Conservation (phyloP, 345 rosid genomes). For the Carallia pectinifolia region DNA sequence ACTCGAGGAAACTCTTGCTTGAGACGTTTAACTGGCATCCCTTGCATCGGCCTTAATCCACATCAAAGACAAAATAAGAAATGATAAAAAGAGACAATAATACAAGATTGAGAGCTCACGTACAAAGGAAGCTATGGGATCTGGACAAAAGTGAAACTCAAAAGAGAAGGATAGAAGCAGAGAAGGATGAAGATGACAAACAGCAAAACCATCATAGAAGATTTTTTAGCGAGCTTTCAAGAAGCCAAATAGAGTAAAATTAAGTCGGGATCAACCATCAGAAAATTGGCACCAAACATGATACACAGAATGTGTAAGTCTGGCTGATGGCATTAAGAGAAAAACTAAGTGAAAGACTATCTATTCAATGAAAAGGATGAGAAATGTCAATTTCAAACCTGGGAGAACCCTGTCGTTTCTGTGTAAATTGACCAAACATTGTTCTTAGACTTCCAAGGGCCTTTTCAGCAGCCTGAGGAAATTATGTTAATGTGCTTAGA, state of each 20-base stretch:
- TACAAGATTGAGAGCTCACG: background rate
- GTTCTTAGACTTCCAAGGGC: constrained; percentile 69
- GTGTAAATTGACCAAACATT: constrained; percentile 58
- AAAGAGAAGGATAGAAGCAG: no score
- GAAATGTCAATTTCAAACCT: constrained; percentile 49
- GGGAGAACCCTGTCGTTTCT: constrained; percentile 74
- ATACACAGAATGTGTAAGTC: background rate
- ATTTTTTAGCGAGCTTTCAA: no score
- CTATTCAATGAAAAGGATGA: constrained; percentile 1
- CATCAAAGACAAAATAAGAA: constrained; percentile 13
- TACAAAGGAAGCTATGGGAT: no score
- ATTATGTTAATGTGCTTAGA: constrained; percentile 15
- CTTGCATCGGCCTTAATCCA: constrained; percentile 52
- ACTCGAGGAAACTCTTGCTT: constrained; percentile 69
- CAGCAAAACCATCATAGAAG: no score
- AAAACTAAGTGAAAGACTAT: background rate
- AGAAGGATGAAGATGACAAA: no score
- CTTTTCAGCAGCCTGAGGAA: constrained; percentile 79
- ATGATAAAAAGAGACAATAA: background rate
- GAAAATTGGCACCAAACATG: background rate
- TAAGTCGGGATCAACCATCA: background rate
- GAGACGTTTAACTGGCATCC: constrained; percentile 63
- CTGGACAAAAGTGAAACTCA: no score
- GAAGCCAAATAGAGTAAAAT: background rate
- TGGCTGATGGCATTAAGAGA: background rate